phyloP scores from a whole-genome alignment of 192 early-diverging fungal species.

The Bifiguratus adelaidae region DNA sequence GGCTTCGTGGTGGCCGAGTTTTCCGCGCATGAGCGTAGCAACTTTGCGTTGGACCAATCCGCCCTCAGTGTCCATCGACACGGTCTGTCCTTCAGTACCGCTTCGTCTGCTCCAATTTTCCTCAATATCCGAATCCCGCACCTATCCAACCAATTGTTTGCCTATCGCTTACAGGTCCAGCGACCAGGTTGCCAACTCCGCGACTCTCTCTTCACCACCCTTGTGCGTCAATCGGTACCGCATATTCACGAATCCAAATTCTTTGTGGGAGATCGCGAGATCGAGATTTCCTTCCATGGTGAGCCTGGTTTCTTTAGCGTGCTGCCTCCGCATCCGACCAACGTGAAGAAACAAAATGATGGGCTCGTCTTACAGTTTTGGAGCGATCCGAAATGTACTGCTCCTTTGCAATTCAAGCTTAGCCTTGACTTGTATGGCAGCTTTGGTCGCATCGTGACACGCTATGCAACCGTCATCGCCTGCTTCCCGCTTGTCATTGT shows the following conservation, averaged over 20 bases:
- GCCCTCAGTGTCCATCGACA: background rate
- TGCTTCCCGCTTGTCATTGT: conserved; percentile 57
- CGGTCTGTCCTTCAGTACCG: background rate
- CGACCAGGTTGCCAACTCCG: conserved; percentile 9
- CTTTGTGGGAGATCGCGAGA: conserved; percentile 22
- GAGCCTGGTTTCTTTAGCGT: conserved; percentile 26
- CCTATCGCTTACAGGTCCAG: conserved; percentile 33
- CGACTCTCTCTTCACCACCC: conserved; percentile 28
- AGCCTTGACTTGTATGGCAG: conserved; percentile 58
- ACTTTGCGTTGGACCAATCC: background rate
- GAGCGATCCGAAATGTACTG: conserved; percentile 38
- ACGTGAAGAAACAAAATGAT: conserved; percentile 2
- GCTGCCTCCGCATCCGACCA: background rate
- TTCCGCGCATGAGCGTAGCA: conserved; percentile 10
- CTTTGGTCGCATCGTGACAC: conserved; percentile 53
- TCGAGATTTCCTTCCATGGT: conserved; percentile 40
- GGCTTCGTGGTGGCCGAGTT: conserved; percentile 33
- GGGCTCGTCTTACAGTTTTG: conserved; percentile 38
- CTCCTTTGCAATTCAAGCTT: conserved; percentile 30
- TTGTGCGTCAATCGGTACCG: conserved; percentile 42
- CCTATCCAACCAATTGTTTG: conserved; percentile 36
- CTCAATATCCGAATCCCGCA: conserved; percentile 27
- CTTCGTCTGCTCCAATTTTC: conserved; percentile 10
- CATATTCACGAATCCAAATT: conserved; percentile 43
- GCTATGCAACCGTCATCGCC: conserved; percentile 59